Evolutionary conservation across 2,329 filamentous ascomycete genomes (phyloP).

Genomic region (Diplodia sapinea): DNA sequence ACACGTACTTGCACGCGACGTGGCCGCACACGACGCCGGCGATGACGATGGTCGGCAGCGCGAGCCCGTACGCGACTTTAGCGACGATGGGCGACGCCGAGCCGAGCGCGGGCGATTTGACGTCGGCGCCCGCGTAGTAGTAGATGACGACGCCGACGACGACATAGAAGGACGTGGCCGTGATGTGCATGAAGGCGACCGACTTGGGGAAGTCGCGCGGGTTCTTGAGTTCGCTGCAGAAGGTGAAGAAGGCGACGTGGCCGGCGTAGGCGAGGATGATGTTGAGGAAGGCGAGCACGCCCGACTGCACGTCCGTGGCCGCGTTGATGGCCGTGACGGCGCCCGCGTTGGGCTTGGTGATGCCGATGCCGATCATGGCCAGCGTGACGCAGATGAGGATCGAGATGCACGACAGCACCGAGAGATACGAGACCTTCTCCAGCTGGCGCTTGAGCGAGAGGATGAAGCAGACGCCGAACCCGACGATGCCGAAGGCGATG

Average conservation of each 20-base stretch:
- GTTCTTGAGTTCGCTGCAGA: conserved; percentile 68
- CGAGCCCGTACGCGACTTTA: conserved; percentile 71
- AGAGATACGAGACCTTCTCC: conserved; percentile 66
- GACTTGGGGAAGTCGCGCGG: conserved; percentile 67
- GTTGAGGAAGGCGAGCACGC: conserved; percentile 54
- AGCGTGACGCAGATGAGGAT: conserved; percentile 68
- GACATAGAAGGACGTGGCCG: conserved; percentile 67
- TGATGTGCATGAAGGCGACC: conserved; percentile 64
- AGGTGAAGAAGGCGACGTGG: conserved; percentile 71
- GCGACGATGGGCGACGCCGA: conserved; percentile 63
- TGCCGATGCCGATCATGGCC: conserved; percentile 69
- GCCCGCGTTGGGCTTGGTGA: conserved; percentile 52
- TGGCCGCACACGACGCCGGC: conserved; percentile 74
- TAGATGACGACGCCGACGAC: conserved; percentile 72
- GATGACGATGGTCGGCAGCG: conserved; percentile 72
- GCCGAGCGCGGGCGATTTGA: conserved; percentile 70
- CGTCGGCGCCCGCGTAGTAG: conserved; percentile 65
- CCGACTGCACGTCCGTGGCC: conserved; percentile 37
- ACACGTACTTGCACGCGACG: conserved; percentile 70
- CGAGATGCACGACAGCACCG: conserved; percentile 64
- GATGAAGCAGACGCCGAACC: conserved; percentile 63
- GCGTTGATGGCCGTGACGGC: conserved; percentile 39
- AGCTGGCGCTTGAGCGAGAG: conserved; percentile 67
- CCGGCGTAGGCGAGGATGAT: conserved; percentile 74
- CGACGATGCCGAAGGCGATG: conserved; percentile 66